A percentile compares a stretch with the other conserved stretches of the same genome.
These are phyloP conservation scores for Backusella mclennaniae DNA, from an alignment of 192 early-diverging fungal genomes.

Conservation along the genomic window DNA sequence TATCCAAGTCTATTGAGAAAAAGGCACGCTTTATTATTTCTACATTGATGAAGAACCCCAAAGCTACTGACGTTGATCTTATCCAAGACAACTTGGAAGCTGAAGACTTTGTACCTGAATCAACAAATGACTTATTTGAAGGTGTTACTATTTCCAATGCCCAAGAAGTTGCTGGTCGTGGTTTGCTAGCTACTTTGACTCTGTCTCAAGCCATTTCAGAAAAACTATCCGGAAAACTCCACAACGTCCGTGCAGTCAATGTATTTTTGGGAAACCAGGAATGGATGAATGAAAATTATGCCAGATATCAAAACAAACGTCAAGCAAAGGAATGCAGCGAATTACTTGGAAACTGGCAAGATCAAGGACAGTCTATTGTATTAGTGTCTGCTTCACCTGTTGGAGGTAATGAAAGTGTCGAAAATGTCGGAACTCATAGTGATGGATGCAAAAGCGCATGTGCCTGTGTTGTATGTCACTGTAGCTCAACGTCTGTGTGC, in stretches of 20 bases:
- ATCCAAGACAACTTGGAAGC: slow-evolving; percentile 20
- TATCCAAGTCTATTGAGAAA: slow-evolving; percentile 58
- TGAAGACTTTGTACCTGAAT: slow-evolving; percentile 3
- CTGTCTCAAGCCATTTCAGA: slow-evolving; percentile 27
- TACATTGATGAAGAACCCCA: background rate
- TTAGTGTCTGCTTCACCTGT: slow-evolving; percentile 49
- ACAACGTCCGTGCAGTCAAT: slow-evolving; percentile 38
- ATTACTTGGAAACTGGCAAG: slow-evolving; percentile 50
- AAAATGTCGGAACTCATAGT: background rate
- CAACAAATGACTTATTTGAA: slow-evolving; percentile 31
- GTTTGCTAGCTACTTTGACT: slow-evolving; percentile 49
- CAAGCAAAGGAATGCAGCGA: slow-evolving; percentile 15
- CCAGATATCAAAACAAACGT: slow-evolving; percentile 25
- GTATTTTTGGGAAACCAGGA: slow-evolving; percentile 60
- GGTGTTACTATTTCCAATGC: slow-evolving; percentile 49
- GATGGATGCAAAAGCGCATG: slow-evolving; percentile 28
- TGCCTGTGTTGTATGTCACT: slow-evolving; percentile 39
- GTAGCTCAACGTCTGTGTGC: slow-evolving; percentile 16
- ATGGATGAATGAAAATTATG: slow-evolving; percentile 63
- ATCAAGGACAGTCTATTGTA: slow-evolving; percentile 56
- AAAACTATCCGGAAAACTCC: slow-evolving; percentile 19
- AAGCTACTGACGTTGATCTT: background rate
- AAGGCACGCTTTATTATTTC: slow-evolving; percentile 18
- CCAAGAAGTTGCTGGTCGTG: slow-evolving; percentile 66
- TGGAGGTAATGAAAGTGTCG: background rate